A percentile compares a stretch with the other conserved stretches of the same genome.
Conservation (phyloP, 768 basidiomycete genomes). For the Boletus tomentosulus region DNA sequence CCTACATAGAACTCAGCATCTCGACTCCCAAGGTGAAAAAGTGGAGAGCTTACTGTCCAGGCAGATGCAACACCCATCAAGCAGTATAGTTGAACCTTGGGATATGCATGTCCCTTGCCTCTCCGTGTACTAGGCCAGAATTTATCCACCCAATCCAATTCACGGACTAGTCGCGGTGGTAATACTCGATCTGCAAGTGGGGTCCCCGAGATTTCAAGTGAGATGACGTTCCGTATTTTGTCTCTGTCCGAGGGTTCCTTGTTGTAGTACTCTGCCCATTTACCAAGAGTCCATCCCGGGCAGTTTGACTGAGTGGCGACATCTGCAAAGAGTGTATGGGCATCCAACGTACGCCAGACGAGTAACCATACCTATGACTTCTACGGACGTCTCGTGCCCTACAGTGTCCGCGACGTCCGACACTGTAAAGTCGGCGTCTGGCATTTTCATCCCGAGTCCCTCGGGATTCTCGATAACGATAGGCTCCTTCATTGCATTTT, state of each 20-base stretch:
- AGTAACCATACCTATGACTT: constrained; percentile 76
- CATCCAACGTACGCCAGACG: constrained; percentile 1
- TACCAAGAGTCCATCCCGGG: constrained; percentile 84
- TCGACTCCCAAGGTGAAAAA: neutral
- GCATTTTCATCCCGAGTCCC: constrained; percentile 90
- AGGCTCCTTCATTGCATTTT: constrained; percentile 75
- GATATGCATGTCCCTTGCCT: constrained; percentile 70
- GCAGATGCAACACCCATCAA: constrained; percentile 92
- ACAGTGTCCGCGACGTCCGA: constrained; percentile 76
- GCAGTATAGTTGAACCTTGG: constrained; percentile 95
- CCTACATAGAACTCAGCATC: constrained; percentile 42
- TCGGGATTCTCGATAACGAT: constrained; percentile 75
- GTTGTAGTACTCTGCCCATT: constrained; percentile 87
- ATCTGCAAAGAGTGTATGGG: constrained; percentile 42
- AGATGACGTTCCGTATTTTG: constrained; percentile 93
- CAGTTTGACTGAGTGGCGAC: constrained; percentile 83
- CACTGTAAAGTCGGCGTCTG: constrained; percentile 63
- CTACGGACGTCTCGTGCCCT: constrained; percentile 74
- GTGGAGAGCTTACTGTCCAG: constrained; percentile 74
- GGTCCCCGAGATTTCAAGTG: constrained; percentile 88
- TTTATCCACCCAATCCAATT: constrained; percentile 96
- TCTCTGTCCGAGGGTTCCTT: constrained; percentile 65
- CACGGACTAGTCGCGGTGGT: constrained; percentile 80
- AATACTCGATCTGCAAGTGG: constrained; percentile 71
- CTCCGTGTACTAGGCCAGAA: constrained; percentile 85